A percentile compares a stretch with the other conserved stretches of the same genome.
phyloP scores from a whole-genome alignment of 768 basidiomycete genomes.

The Tremella fuciformis region DNA sequence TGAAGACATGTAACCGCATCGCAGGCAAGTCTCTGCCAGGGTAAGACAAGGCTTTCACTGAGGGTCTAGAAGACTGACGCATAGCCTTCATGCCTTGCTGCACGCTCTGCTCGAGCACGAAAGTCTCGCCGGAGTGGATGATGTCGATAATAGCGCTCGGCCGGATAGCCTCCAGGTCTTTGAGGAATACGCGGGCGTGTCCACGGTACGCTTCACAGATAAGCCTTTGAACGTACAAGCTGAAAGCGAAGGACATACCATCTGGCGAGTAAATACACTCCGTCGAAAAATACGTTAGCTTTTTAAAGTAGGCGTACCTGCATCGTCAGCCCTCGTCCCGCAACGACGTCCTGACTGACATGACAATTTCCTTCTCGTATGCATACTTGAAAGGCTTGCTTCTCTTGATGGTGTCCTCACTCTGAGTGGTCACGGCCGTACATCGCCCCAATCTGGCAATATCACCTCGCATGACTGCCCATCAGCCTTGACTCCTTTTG shows the following conservation, averaged over 20 bases:
- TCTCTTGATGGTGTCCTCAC: constrained; percentile 91
- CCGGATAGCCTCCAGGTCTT: constrained; percentile 88
- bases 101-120: constrained; percentile 80
- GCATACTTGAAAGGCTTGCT: constrained; percentile 99
- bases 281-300: constrained; percentile 97
- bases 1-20: constrained; percentile 94
- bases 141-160: constrained; percentile 97
- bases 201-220: constrained; percentile 76
- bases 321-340: constrained; percentile 2
- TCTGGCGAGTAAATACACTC: constrained; percentile 99
- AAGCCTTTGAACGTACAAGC: background rate
- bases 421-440: constrained; percentile 89
- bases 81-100: constrained; percentile 77
- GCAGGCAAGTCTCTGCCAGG: constrained; percentile 72
- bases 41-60: background rate
- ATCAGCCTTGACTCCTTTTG: background rate
- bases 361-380: constrained; percentile 99
- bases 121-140: constrained; percentile 91
- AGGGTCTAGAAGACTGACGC: constrained; percentile 65
- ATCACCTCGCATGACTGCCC: constrained; percentile 91
- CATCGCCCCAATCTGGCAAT: constrained; percentile 90
- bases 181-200: constrained; percentile 88
- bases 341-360: constrained; percentile 58
- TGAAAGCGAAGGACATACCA: constrained; percentile 34
- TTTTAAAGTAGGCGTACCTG: constrained; percentile 99